Evolutionary conservation across 805 yeast genomes (phyloP), one percentile per base, ranked within the genome.

Genomic region (Saccharomycopsis selenospora): DNA sequence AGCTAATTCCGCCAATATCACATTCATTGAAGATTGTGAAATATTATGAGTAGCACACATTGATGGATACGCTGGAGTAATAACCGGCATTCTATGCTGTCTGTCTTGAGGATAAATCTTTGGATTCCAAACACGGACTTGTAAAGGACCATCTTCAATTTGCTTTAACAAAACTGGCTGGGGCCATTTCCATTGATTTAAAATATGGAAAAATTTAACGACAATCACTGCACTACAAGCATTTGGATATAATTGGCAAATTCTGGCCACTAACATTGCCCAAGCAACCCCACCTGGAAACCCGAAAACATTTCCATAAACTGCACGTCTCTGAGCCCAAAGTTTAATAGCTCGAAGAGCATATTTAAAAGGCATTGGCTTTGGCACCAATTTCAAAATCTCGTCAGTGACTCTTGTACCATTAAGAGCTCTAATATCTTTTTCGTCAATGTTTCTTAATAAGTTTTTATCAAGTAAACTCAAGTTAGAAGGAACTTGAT

Each of bases 231-330:
- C 87, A 53, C 96, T 82, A 10, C 89, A 95, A 0, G 98, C 95
- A 65, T 91, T 91, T 7, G 99, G 99, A 62, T 91, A 93, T 45
- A 93, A 68, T 64, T 93, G 99, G 65, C 99, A 93, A 25, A 93
- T 88, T 58, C 99, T 75, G 1, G 98, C 99, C n/a, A 90, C 97
- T 36, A 93, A 66, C 97, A 93, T 93, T 0, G 99, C 99, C 99
- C 99, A 93, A 1, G 99, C 99, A 43, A 93, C 99, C 65, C 99
- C 99, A 60, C 99, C 99, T 1, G 98, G 99, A 66, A 91, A 93
- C 0, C 99, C 99, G 74, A 84, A 87, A 41, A 93, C 84, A 61
- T 93, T 93, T 4, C 87, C 97, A 66, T 93, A 93, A 13, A 93
- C 78, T 0, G 96, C 98, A 45, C 98, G 75, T 59, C 89, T 79